Evolutionary conservation across 345 rosid species (phyloP).

Genomic region (Rhizophora apiculata): DNA sequence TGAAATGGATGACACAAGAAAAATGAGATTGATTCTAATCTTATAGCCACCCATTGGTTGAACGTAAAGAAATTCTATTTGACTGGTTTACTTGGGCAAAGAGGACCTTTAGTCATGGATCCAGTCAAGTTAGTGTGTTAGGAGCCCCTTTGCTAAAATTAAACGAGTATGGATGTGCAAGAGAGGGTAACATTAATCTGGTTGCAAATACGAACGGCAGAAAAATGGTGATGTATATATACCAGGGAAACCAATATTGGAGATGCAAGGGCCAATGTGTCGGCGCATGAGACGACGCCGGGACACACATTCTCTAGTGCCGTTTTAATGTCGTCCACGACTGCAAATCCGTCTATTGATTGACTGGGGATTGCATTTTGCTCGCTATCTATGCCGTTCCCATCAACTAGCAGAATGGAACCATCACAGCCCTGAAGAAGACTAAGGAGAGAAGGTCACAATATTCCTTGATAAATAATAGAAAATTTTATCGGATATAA

Average conservation of each 20-base stretch:
- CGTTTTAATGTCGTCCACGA: slow-evolving; percentile 46
- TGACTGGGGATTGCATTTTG: slow-evolving; percentile 35
- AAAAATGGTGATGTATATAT: background rate
- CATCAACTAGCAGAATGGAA: slow-evolving; percentile 46
- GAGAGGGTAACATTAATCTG: too few relatives aligned
- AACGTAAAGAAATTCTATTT: too few relatives aligned
- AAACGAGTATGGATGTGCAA: too few relatives aligned
- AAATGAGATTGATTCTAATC: too few relatives aligned
- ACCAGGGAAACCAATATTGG: background rate
- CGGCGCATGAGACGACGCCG: slow-evolving; percentile 64
- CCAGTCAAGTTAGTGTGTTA: too few relatives aligned
- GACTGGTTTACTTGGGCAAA: too few relatives aligned
- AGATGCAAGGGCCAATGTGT: slow-evolving; percentile 54
- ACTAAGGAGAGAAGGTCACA: background rate
- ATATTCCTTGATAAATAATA: background rate
- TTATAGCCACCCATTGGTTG: too few relatives aligned
- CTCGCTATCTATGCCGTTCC: slow-evolving; percentile 29
- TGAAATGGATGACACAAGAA: too few relatives aligned
- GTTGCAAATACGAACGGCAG: too few relatives aligned
- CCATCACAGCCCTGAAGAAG: slow-evolving; percentile 51
- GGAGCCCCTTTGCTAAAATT: too few relatives aligned
- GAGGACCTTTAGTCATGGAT: too few relatives aligned
- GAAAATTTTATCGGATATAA: too few relatives aligned
- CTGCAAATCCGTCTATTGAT: slow-evolving; percentile 32
- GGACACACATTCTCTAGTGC: slow-evolving; percentile 28